Evolutionary conservation across 2,329 filamentous ascomycete genomes (phyloP).

Genomic region (Claviceps maximensis): DNA sequence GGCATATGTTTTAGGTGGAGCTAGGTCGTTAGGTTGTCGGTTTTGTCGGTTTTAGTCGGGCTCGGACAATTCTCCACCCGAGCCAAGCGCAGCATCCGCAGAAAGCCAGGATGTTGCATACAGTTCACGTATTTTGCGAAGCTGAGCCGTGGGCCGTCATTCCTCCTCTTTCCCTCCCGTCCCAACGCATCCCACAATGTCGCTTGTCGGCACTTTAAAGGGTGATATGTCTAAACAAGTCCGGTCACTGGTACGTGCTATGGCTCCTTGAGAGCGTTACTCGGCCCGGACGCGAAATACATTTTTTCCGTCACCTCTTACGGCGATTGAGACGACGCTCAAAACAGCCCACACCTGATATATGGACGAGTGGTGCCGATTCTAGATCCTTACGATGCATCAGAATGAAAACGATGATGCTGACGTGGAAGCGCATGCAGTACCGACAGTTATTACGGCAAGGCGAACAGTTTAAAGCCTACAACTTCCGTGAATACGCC

Average conservation of each 20-base stretch:
- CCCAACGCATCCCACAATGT: slow-evolving; percentile 17
- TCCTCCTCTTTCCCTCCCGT: not conserved
- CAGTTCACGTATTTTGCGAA: not conserved
- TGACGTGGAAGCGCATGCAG: slow-evolving; percentile 29
- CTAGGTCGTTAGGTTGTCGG: not conserved
- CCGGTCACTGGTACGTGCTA: slow-evolving; percentile 37
- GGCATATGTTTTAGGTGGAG: too few species aligned
- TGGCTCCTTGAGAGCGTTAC: not conserved
- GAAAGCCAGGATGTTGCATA: not conserved
- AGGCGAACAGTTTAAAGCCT: slow-evolving; percentile 74
- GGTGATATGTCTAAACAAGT: slow-evolving; percentile 45
- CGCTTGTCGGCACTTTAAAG: slow-evolving; percentile 26
- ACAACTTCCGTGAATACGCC: slow-evolving; percentile 98
- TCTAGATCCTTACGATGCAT: too few species aligned
- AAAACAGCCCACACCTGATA: not conserved
- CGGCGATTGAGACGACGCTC: not conserved
- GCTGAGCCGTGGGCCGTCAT: not conserved
- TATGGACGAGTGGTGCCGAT: not conserved
- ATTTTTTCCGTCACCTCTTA: not conserved
- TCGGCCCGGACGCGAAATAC: not conserved
- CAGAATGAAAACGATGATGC: not conserved
- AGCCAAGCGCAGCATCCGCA: not conserved
- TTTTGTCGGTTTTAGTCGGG: slow-evolving; percentile 4
- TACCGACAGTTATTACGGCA: slow-evolving; percentile 87
- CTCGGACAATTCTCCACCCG: slow-evolving; percentile 9